Conservation (phyloP, 768 basidiomycete species). For the Lactifluus piperatus region DNA sequence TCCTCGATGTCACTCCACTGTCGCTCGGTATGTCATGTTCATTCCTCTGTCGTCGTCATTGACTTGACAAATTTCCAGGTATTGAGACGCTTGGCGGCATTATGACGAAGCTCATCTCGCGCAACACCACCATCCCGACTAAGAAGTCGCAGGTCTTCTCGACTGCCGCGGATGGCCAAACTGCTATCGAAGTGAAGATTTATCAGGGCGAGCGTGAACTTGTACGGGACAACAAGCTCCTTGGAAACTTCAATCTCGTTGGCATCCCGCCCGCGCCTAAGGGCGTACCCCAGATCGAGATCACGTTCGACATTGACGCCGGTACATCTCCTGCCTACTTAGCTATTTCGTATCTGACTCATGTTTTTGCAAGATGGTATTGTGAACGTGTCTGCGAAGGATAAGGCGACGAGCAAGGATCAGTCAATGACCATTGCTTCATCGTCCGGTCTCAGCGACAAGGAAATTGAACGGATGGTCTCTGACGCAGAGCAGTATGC, state of each 20-base stretch:
- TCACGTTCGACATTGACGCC: slow-evolving; percentile 96
- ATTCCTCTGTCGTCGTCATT: neutral
- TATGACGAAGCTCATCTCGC: slow-evolving; percentile 97
- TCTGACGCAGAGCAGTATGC: slow-evolving; percentile 89
- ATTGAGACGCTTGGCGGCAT: slow-evolving; percentile 98
- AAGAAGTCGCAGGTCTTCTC: slow-evolving; percentile 99
- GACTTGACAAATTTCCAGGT: slow-evolving; percentile 30
- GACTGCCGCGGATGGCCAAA: slow-evolving; percentile 97
- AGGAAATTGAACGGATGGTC: slow-evolving; percentile 97
- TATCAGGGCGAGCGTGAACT: slow-evolving; percentile 99
- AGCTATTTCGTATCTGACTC: neutral
- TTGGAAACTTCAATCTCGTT: slow-evolving; percentile 99
- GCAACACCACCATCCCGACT: slow-evolving; percentile 98
- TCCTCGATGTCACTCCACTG: slow-evolving; percentile 92
- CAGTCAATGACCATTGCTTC: slow-evolving; percentile 97
- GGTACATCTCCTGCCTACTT: slow-evolving; percentile 36
- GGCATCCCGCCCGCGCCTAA: slow-evolving; percentile 84
- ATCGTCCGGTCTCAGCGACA: slow-evolving; percentile 91
- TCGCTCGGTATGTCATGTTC: slow-evolving; percentile 67
- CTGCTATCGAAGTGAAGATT: slow-evolving; percentile 99
- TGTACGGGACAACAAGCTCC: slow-evolving; percentile 95
- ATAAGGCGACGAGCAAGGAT: slow-evolving; percentile 85
- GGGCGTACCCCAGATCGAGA: slow-evolving; percentile 71
- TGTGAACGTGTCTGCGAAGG: slow-evolving; percentile 94
- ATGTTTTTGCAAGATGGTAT: slow-evolving; percentile 60